These are phyloP conservation scores for Mycena alexandri DNA, from an alignment of 768 basidiomycete species.

Conservation along the genomic window DNA sequence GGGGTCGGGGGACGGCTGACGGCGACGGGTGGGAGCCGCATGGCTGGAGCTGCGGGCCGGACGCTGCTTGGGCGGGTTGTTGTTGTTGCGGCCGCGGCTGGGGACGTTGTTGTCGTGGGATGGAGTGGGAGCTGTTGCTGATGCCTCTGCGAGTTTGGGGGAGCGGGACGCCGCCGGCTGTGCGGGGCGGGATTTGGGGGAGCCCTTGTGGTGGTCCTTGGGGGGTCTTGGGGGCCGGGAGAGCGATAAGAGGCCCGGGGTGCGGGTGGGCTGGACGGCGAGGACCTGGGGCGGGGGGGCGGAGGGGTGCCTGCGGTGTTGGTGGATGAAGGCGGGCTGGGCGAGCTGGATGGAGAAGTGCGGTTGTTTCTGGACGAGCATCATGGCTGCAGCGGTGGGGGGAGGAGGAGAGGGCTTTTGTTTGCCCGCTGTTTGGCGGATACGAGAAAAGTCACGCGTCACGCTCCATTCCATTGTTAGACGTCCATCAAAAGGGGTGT, in stretches of 20 bases:
- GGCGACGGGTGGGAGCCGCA: constrained; percentile 54
- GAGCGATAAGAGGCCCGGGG: constrained; percentile 79
- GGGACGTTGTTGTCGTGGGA: constrained; percentile 8
- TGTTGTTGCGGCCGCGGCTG: neutral
- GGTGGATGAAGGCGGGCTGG: constrained; percentile 39
- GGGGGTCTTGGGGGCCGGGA: constrained; percentile 63
- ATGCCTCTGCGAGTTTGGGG: constrained; percentile 45
- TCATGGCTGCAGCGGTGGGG: constrained; percentile 51
- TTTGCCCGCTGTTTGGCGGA: neutral
- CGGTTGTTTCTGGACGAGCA: constrained; percentile 63
- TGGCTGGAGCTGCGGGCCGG: constrained; percentile 30
- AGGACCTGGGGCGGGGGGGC: constrained; percentile 66
- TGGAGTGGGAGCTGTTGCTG: constrained; percentile 11
- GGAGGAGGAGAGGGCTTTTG: constrained; percentile 29
- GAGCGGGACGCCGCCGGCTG: constrained; percentile 43
- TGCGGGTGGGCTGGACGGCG: constrained; percentile 78
- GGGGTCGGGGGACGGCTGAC: constrained; percentile 53
- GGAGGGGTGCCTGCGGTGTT: constrained; percentile 76
- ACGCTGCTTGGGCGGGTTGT: constrained; percentile 26
- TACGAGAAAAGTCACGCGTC: too few relatives aligned
- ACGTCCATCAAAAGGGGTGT: too few relatives aligned
- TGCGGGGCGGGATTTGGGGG: constrained; percentile 51
- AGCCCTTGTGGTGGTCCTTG: constrained; percentile 41
- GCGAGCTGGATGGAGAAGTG: constrained; percentile 45
- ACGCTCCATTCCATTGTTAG: too few relatives aligned